A percentile compares a stretch with the other conserved stretches of the same genome.
Evolutionary conservation across 2,329 filamentous ascomycete genomes (phyloP).

Genomic region (Dactylellina drechsleri): DNA sequence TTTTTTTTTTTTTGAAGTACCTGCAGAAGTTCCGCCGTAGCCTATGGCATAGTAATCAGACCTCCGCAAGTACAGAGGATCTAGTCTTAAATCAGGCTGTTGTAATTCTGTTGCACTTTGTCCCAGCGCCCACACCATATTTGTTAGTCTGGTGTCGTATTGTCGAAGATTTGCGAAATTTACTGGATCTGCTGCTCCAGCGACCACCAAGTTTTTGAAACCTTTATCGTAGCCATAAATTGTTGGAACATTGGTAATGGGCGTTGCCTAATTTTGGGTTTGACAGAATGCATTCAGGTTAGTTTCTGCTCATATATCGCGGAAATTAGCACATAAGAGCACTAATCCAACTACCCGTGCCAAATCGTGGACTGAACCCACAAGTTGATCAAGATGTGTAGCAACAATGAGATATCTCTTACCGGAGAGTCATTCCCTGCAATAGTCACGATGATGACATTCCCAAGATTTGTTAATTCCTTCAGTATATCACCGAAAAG

Average conservation of each 20-base stretch:
- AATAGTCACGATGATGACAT: constrained; percentile 11
- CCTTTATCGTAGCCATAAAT: neutral
- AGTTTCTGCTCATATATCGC: too few species aligned
- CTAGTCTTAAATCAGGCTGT: neutral
- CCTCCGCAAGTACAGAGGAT: neutral
- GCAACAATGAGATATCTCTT: neutral
- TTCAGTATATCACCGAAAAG: neutral
- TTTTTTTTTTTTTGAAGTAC: too few species aligned
- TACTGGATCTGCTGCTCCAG: neutral
- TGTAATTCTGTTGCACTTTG: neutral
- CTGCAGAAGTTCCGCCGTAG: too few species aligned
- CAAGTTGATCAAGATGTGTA: too few species aligned
- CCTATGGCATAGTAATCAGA: neutral
- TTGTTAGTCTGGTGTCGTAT: neutral
- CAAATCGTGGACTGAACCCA: too few species aligned
- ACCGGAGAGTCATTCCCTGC: constrained; percentile 9
- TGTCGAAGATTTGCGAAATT: constrained; percentile 1
- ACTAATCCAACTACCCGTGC: too few species aligned
- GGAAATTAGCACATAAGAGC: too few species aligned
- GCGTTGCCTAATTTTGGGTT: too few species aligned
- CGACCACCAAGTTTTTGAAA: neutral
- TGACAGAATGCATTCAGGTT: too few species aligned
- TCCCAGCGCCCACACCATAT: constrained; percentile 12
- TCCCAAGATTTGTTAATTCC: neutral
- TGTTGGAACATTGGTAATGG: neutral